Evolutionary conservation across 257 asterid species (phyloP), one percentile per base, ranked within the genome.

Genomic region (Coffea eugenioides): DNA sequence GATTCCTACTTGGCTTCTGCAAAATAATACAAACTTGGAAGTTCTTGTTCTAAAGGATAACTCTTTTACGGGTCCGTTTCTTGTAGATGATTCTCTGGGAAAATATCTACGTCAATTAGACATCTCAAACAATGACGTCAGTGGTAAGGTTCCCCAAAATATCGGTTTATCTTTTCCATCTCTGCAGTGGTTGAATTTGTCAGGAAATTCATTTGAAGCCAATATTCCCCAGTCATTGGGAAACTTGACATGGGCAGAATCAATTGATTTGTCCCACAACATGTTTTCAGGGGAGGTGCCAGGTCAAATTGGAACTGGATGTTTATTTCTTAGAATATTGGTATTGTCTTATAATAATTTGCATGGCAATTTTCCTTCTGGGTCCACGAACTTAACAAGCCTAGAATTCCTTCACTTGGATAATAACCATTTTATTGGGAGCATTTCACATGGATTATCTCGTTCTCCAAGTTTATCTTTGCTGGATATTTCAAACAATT

Each of bases 241-340:
- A 49, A 64, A 80, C 75, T 64, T 74, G 83, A 48, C 34, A 31
- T 0, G 0, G 34, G 34, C 51, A 11, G 45, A 31, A 13, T 2
- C 14, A 3, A 56, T 80, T 16, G 83, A 80, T 59, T 71, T 74
- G 56, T 74, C 83, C 21, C 51, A 48, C 67, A 80, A 80, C 48
- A 25, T 18, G 61, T 74, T 80, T 57, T 51, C 57, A 18, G 76
- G 81, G 4, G 34, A 31, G 34, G 34, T 31, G 34, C 34, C 34
- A 31, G 0, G 52, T 3, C 20, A 57, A 51, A 75, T 75, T 36
- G 70, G 16, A 25, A 73, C 43, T 51, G 65, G 65, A 49, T 27
- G 77, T 15, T 2, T 52, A n/a, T 0, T 12, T 9, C 65, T 73
- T 41, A 8, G 25, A 18, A 1, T 3, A 27, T 27, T 73, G 36